Conservation (phyloP, 2,329 filamentous ascomycete species). For the Thielaviopsis populi region DNA sequence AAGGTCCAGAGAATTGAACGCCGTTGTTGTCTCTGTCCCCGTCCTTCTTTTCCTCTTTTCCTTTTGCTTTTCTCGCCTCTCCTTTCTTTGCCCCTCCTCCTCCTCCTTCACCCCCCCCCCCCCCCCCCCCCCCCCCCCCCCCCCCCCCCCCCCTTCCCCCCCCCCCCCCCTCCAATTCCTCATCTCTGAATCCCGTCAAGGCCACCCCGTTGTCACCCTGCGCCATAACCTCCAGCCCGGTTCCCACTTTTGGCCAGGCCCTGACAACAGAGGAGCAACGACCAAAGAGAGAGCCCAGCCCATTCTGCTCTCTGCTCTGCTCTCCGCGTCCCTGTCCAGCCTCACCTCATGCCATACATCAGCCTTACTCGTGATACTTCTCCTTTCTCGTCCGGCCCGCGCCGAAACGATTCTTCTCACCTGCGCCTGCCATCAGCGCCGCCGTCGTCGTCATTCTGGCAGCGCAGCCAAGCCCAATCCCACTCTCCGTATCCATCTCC, state of each 20-base stretch:
- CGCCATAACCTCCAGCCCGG: conserved; percentile 1
- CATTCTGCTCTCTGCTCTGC: conserved; percentile 2
- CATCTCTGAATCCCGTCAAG: neutral
- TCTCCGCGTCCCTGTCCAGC: neutral
- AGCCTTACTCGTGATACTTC: conserved; percentile 31
- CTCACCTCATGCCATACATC: conserved; percentile 37
- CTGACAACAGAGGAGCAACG: conserved; percentile 1
- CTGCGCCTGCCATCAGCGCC: neutral
- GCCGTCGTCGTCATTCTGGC: neutral
- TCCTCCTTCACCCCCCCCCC: neutral
- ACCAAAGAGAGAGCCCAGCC: conserved; percentile 6
- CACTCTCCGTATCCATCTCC: conserved; percentile 51
- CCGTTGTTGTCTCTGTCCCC: neutral
- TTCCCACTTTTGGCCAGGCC: neutral
- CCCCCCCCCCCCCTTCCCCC: neutral
- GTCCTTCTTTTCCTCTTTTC: neutral
- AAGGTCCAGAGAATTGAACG: neutral
- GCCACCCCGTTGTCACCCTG: neutral
- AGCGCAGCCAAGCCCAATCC: neutral
- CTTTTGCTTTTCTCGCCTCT: neutral
- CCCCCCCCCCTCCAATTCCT: neutral
- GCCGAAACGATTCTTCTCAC: conserved; percentile 28
- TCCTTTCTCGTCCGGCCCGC: conserved; percentile 38
- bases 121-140: neutral
- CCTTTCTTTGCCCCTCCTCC: neutral